phyloP scores from a whole-genome alignment of 139 green algal species.

The Nannochloris sp. region DNA sequence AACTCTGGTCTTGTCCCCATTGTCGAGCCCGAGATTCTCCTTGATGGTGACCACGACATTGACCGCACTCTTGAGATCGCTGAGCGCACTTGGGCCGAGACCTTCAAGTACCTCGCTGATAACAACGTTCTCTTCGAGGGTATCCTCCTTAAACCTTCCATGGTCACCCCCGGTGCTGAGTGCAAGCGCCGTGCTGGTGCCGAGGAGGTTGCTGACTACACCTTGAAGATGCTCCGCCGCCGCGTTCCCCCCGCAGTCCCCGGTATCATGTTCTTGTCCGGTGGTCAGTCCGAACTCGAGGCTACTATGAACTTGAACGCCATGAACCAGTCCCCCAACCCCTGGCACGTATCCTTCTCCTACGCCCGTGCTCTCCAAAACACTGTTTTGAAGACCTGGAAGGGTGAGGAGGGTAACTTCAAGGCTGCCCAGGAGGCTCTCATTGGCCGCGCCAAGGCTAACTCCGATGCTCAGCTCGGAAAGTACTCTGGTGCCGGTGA shows the following conservation, averaged over 20 bases:
- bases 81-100: constrained; percentile 86
- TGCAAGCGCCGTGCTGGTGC: constrained; percentile 59
- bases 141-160: constrained; percentile 99
- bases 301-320: constrained; percentile 98
- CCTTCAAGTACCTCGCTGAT: constrained; percentile 98
- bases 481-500: constrained; percentile 74
- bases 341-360: constrained; percentile 99
- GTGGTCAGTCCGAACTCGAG: constrained; percentile 98
- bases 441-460: constrained; percentile 87
- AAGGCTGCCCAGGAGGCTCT: constrained; percentile 83
- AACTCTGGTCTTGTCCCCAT: constrained; percentile 91
- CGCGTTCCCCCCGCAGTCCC: constrained; percentile 95
- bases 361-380: constrained; percentile 96
- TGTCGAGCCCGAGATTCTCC: constrained; percentile 97
- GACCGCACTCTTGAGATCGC: constrained; percentile 80
- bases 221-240: constrained; percentile 88
- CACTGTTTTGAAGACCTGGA: constrained; percentile 77
- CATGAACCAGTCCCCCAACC: constrained; percentile 99
- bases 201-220: constrained; percentile 88
- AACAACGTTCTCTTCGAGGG: constrained; percentile 97
- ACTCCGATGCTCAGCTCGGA: constrained; percentile 91
- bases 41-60: constrained; percentile 91
- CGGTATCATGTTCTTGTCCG: constrained; percentile 99
- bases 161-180: constrained; percentile 98
- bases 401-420: constrained; percentile 86